These are phyloP conservation scores for Xylariaceae sp. DNA, from an alignment of 2,329 filamentous ascomycete genomes.

Conservation along the genomic window DNA sequence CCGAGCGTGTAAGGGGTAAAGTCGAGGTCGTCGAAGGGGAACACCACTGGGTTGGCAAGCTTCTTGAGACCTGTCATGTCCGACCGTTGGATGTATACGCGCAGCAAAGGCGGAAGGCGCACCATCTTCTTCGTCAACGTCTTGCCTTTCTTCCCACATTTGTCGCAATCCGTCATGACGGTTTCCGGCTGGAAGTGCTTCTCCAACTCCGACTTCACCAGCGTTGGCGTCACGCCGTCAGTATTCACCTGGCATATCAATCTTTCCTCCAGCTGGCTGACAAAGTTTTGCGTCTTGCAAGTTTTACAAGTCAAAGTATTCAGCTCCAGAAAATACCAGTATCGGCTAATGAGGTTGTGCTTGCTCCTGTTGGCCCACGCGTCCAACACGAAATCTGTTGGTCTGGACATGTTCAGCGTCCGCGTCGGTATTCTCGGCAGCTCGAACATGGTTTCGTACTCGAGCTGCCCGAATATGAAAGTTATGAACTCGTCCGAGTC, in stretches of 20 bases:
- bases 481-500: conserved; percentile 87
- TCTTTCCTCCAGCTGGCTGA: conserved; percentile 6
- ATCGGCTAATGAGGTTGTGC: conserved; percentile 68
- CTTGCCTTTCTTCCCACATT: conserved; percentile 8
- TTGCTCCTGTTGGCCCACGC: conserved; percentile 71
- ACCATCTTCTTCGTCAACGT: conserved; percentile 4
- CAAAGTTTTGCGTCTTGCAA: conserved; percentile 7
- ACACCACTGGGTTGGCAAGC: conserved; percentile 65
- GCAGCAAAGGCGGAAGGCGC: conserved; percentile 58
- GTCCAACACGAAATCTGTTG: conserved; percentile 56
- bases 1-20: conserved; percentile 36
- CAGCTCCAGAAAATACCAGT: conserved; percentile 64
- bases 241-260: conserved; percentile 5
- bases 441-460: conserved; percentile 77
- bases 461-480: conserved; percentile 74
- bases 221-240: not conserved
- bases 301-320: conserved; percentile 69
- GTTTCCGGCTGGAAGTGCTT: conserved; percentile 2
- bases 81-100: conserved; percentile 53
- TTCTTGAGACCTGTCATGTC: conserved; percentile 44
- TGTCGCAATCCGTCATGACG: conserved; percentile 10
- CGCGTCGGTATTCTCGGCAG: conserved; percentile 19
- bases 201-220: not conserved
- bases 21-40: conserved; percentile 67
- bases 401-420: conserved; percentile 22